phyloP scores from a whole-genome alignment of 2,329 filamentous ascomycete genomes.

The Colletotrichum graminicola region DNA sequence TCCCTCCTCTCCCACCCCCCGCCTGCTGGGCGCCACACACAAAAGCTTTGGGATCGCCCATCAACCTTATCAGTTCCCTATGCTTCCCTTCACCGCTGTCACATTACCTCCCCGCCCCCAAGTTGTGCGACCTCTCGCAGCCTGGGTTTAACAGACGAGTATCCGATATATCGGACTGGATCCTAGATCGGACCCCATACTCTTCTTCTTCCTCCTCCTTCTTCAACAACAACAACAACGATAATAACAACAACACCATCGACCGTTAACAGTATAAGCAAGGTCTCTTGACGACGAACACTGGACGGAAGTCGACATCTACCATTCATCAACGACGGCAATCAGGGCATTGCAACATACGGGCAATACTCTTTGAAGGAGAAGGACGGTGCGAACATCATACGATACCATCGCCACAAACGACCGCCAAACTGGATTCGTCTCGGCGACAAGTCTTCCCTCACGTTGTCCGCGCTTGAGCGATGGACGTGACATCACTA shows the following conservation, averaged over 20 bases:
- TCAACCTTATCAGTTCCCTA: conserved; percentile 33
- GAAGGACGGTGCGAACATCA: neutral
- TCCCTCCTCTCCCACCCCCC: conserved; percentile 22
- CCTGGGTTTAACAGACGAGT: conserved; percentile 40
- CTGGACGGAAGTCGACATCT: neutral
- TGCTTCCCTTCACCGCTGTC: conserved; percentile 27
- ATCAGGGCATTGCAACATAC: neutral
- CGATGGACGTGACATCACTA: conserved; percentile 45
- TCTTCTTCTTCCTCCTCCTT: neutral
- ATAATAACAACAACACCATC: neutral
- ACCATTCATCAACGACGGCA: neutral
- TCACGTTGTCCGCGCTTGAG: conserved; percentile 42
- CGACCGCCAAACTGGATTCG: conserved; percentile 39
- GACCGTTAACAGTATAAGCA: neutral
- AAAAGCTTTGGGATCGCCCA: conserved; percentile 42
- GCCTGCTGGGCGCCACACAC: conserved; percentile 41
- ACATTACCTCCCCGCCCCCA: conserved; percentile 30
- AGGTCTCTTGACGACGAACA: conserved; percentile 3
- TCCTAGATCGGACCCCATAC: conserved; percentile 36
- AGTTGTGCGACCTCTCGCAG: conserved; percentile 39
- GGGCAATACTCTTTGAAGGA: conserved; percentile 1
- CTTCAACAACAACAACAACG: conserved; percentile 4
- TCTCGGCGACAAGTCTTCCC: conserved; percentile 33
- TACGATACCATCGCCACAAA: conserved; percentile 14
- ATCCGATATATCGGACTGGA: conserved; percentile 42